Percentiles rank a stretch among this genome's conserved stretches.
Evolutionary conservation across 2,329 filamentous ascomycete genomes (phyloP).

Genomic region (Tolypocladium cylindrosporum): DNA sequence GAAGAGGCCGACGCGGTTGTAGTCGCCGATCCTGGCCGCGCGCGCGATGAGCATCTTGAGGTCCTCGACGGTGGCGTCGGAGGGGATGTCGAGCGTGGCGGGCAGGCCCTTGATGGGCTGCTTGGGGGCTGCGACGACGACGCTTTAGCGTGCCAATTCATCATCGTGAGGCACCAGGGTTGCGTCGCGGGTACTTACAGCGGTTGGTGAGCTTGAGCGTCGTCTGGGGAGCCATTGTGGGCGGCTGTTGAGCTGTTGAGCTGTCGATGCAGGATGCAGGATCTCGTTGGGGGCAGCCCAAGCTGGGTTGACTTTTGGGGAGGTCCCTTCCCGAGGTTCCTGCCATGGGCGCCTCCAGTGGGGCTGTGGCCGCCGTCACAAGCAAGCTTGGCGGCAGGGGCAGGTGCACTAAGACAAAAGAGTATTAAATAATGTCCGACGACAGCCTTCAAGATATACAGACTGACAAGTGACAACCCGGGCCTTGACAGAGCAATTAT

Average conservation of each 20-base stretch:
- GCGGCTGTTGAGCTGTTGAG: neutral
- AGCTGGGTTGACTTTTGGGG: neutral
- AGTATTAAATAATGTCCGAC: neutral
- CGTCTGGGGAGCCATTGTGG: conserved; percentile 20
- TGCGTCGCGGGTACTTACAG: neutral
- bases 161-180: neutral
- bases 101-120: conserved; percentile 46
- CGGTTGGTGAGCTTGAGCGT: conserved; percentile 31
- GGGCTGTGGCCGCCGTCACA: neutral
- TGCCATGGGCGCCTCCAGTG: neutral
- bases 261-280: conserved; percentile 1
- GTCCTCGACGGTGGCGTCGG: conserved; percentile 47
- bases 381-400: neutral
- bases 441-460: neutral
- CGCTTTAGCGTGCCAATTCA: neutral
- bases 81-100: conserved; percentile 34
- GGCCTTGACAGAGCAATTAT: neutral
- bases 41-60: conserved; percentile 46
- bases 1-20: conserved; percentile 53
- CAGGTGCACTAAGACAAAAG: neutral
- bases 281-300: neutral
- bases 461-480: neutral
- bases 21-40: conserved; percentile 39
- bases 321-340: neutral
- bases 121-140: conserved; percentile 27